phyloP scores from a whole-genome alignment of 1,284 basidiomycete species.

The Melampsora larici-populina region DNA sequence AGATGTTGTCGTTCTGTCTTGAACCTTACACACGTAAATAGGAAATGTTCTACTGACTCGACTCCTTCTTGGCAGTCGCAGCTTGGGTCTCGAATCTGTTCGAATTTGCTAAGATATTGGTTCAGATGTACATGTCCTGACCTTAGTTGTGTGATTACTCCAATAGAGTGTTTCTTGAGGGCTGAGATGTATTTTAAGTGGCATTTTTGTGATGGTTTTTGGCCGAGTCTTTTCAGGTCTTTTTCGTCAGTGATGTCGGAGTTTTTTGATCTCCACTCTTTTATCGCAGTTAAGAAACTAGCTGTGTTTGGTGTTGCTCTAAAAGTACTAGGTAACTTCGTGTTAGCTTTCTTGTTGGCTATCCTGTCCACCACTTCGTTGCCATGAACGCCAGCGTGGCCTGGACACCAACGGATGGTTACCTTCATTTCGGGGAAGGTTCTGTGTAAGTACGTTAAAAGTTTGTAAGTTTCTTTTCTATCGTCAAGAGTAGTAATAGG shows the following conservation, averaged over 20 bases:
- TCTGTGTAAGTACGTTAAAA: background rate
- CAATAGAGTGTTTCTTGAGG: background rate
- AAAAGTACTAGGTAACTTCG: background rate
- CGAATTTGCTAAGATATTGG: background rate
- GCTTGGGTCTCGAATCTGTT: background rate
- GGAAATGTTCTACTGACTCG: too few relatives aligned
- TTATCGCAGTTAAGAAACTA: background rate
- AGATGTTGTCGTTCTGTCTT: background rate
- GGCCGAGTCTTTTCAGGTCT: background rate
- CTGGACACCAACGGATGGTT: background rate
- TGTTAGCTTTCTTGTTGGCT: too few relatives aligned
- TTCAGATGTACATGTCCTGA: background rate
- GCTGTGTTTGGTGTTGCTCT: background rate
- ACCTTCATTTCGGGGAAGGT: too few relatives aligned
- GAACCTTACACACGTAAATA: background rate
- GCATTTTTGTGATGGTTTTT: background rate
- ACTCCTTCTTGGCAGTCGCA: background rate
- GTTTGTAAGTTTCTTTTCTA: too few relatives aligned
- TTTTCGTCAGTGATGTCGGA: background rate
- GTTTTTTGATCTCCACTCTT: background rate
- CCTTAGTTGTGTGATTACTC: background rate
- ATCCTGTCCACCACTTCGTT: constrained; percentile 2
- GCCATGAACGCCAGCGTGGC: background rate
- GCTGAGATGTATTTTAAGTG: background rate
- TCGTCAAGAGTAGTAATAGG: background rate